These are phyloP conservation scores for Schrenkiella parvula DNA, from an alignment of 345 rosid species.

Conservation along the genomic window DNA sequence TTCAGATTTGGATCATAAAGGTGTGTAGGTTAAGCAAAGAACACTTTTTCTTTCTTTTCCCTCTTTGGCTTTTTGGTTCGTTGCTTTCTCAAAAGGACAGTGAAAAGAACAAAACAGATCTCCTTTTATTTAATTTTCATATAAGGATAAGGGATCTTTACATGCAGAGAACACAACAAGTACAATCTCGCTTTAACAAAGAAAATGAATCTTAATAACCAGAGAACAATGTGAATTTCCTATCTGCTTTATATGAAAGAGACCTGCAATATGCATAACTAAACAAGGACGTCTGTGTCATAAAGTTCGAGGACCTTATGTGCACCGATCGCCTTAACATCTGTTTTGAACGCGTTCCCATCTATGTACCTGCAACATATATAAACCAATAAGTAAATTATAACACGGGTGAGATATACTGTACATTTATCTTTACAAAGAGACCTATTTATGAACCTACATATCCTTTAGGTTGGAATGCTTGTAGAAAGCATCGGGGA, in stretches of 20 bases:
- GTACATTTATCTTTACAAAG: neutral
- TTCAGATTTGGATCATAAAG: conserved; percentile 30
- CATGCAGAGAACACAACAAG: conserved; percentile 10
- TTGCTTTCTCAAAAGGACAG: conserved; percentile 33
- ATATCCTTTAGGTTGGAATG: conserved; percentile 69
- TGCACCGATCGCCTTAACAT: conserved; percentile 58
- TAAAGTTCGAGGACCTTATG: conserved; percentile 69
- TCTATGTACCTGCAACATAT: conserved; percentile 58
- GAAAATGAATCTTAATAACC: neutral
- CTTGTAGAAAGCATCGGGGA: conserved; percentile 63
- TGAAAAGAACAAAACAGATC: conserved; percentile 21
- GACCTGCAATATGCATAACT: conserved; percentile 18
- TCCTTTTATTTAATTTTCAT: conserved; percentile 3
- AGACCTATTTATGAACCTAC: conserved; percentile 38
- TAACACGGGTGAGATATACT: neutral
- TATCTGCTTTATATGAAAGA: neutral
- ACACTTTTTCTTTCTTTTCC: conserved; percentile 18
- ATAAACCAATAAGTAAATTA: neutral
- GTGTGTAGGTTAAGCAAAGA: conserved; percentile 29
- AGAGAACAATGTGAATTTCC: neutral
- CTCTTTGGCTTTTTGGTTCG: conserved; percentile 24
- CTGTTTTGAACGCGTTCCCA: conserved; percentile 67
- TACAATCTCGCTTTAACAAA: neutral
- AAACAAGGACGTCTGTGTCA: conserved; percentile 53
- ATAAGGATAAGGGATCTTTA: conserved; percentile 19